Conservation (phyloP, 2,329 filamentous ascomycete genomes). For the Cryphonectria parasitica region DNA sequence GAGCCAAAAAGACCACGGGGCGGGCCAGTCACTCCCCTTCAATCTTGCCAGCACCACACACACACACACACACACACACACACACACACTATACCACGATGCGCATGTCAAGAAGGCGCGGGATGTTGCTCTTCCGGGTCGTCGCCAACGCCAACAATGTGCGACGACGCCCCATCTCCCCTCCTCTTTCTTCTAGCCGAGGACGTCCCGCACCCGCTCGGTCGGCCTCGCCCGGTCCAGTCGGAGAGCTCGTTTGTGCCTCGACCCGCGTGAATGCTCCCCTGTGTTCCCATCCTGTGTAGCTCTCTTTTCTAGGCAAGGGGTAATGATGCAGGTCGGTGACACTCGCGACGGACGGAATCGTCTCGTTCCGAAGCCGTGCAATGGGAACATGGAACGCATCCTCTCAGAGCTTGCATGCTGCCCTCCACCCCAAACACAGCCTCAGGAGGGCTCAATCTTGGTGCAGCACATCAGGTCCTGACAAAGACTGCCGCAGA, state of each 20-base stretch:
- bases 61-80: no score
- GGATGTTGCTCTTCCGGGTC: not conserved
- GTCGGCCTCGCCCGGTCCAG: not conserved
- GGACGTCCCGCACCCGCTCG: not conserved
- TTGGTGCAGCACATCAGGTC: constrained; percentile 55
- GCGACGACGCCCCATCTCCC: not conserved
- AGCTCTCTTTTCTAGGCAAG: not conserved
- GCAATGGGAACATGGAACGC: not conserved
- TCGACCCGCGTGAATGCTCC: not conserved
- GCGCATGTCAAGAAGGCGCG: not conserved
- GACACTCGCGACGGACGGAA: not conserved
- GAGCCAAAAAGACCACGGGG: not conserved
- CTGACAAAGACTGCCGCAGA: constrained; percentile 56
- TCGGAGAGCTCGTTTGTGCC: not conserved
- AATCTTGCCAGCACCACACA: not conserved
- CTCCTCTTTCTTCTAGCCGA: not conserved
- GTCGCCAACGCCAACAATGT: not conserved
- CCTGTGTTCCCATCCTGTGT: not conserved
- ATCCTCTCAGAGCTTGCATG: not conserved
- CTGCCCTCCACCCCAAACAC: not conserved
- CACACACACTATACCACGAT: no score
- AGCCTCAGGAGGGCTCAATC: constrained; percentile 20
- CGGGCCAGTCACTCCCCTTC: not conserved
- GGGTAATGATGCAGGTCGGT: not conserved
- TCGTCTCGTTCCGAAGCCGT: not conserved